Percentiles rank a stretch among this genome's conserved stretches.
Evolutionary conservation across 805 yeast species (phyloP).

Genomic region (Isabelozyma pseudorhagii): DNA sequence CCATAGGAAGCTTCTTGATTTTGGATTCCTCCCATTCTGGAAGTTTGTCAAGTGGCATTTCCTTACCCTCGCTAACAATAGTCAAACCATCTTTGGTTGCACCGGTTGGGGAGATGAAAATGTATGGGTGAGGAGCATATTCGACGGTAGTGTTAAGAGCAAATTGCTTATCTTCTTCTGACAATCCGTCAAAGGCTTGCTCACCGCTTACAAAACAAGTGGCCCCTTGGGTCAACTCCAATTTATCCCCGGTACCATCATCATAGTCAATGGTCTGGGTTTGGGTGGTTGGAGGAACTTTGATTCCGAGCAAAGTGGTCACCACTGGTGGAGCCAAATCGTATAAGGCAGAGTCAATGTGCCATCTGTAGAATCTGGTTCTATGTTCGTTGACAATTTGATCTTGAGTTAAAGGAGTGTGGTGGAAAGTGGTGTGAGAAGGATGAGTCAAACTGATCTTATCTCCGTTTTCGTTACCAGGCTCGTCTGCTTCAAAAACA

Average conservation of each 20-base stretch:
- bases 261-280: constrained; percentile 64
- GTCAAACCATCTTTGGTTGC: constrained; percentile 87
- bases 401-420: constrained; percentile 57
- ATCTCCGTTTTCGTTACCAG: constrained; percentile 62
- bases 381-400: constrained; percentile 56
- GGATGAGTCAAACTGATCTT: constrained; percentile 72
- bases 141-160: constrained; percentile 79
- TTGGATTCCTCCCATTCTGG: constrained; percentile 84
- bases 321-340: constrained; percentile 83
- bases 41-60: constrained; percentile 58
- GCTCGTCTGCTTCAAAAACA: constrained; percentile 48
- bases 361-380: constrained; percentile 92
- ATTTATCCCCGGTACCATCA: constrained; percentile 51
- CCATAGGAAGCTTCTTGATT: constrained; percentile 76
- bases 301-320: constrained; percentile 79
- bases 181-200: constrained; percentile 63
- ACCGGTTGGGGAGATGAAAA: constrained; percentile 72
- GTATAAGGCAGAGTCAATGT: constrained; percentile 85
- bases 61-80: constrained; percentile 79
- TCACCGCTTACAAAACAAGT: constrained; percentile 89
- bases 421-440: constrained; percentile 79
- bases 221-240: constrained; percentile 77
- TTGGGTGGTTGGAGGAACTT: constrained; percentile 68
- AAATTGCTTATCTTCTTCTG: constrained; percentile 67
- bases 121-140: constrained; percentile 92